Evolutionary conservation across 2,329 filamentous ascomycete genomes (phyloP), one percentile per base, ranked within the genome.

Genomic region (Cucurbitaria berberidis): DNA sequence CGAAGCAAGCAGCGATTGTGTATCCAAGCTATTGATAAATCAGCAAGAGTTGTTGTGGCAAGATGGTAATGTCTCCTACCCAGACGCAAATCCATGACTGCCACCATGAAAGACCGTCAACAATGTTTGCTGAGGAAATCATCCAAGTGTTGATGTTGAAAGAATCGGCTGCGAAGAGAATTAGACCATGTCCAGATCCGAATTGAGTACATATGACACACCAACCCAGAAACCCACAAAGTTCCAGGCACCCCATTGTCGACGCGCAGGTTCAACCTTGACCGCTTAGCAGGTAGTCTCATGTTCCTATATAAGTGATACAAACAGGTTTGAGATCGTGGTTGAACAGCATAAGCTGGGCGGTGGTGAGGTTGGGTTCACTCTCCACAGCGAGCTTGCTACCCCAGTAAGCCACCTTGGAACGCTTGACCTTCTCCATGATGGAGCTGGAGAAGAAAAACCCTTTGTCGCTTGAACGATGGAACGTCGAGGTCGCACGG

Each of bases 281-380:
- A 32, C 44, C 22, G 55, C 40, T 66, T 48, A 58, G 52, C n/a
- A 35, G 35, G 10, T 16, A 7, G 22, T 22, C 19, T 9, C 3
- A 36, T 24, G 10, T 5, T 18, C n/a, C 7, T 11, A 27, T 9
- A 15, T 8, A 15, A 27, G 21, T 18, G 29, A 21, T 27, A 51
- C 53, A 13, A 35, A 62, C 64, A 67, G 86, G 74, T 53, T 91
- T 92, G 60, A 95, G 81, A 76, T 95, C 90, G 73, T 90, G 78
- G 74, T 96, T 96, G 62, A 86, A 90, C 71, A 97, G 83, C 88
- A 96, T 92, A 63, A 96, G 80, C 79, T 96, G 90, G 15, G 87
- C 84, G 47, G 83, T 87, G 7, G 87, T 89, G 67, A 97, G 82
- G 40, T 90, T 91, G 1, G 88, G 85, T 75, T 96, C 92, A 48